Percentiles rank a stretch among this genome's conserved stretches.
phyloP scores from a whole-genome alignment of 129 eudicot genomes.

The Ambrosia trifida region DNA sequence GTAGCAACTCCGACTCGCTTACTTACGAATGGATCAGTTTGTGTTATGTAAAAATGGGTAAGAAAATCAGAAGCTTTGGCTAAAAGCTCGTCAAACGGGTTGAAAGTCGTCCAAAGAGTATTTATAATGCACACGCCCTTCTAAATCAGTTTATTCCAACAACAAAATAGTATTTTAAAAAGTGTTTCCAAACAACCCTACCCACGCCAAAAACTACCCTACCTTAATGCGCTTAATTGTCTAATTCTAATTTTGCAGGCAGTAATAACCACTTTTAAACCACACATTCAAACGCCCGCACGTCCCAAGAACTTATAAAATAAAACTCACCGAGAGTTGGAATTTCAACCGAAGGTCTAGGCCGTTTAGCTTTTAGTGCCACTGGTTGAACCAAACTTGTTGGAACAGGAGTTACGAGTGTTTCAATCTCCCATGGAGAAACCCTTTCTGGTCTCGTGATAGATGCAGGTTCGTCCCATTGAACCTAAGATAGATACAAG shows the following conservation, averaged over 20 bases:
- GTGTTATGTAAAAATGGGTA: not conserved
- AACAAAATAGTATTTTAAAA: not conserved
- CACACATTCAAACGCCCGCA: not conserved
- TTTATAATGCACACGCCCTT: not conserved
- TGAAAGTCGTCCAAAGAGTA: not conserved
- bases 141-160: not conserved
- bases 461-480: constrained; percentile 41
- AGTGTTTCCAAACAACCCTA: not conserved
- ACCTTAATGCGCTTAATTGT: not conserved
- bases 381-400: constrained; percentile 28
- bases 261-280: too few species aligned
- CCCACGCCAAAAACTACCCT: not conserved
- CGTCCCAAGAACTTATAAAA: not conserved
- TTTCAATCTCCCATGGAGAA: constrained; percentile 82
- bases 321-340: constrained; percentile 23
- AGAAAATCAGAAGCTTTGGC: not conserved
- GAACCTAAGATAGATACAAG: constrained; percentile 25
- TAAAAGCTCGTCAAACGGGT: not conserved
- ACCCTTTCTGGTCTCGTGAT: constrained; percentile 70
- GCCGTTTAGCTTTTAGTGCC: constrained; percentile 38
- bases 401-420: constrained; percentile 41
- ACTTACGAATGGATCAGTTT: not conserved
- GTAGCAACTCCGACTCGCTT: not conserved
- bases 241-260: constrained; percentile 7
- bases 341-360: constrained; percentile 21